Evolutionary conservation across 2,329 filamentous ascomycete species (phyloP).

Genomic region (Coniochaeta pulveracea): DNA sequence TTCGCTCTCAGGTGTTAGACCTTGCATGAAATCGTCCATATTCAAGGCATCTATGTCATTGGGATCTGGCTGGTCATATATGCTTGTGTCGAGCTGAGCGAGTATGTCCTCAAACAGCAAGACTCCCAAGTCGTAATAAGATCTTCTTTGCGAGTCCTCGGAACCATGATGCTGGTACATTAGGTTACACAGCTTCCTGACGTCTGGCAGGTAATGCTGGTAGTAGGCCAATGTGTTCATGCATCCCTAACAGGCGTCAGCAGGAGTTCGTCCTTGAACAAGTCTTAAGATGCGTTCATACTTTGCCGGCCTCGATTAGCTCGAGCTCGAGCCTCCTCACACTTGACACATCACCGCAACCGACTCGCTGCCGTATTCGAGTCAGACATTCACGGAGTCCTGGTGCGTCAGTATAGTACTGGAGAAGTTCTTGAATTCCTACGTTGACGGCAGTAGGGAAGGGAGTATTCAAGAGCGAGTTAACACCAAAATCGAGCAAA

Average conservation of each 20-base stretch:
- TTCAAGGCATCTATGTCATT: too few relatives aligned
- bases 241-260: conserved; percentile 20
- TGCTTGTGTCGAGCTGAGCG: too few relatives aligned
- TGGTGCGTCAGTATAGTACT: conserved; percentile 19
- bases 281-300: conserved; percentile 14
- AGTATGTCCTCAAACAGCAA: conserved; percentile 29
- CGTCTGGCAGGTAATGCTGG: conserved; percentile 26
- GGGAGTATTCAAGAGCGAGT: conserved; percentile 15
- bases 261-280: too few relatives aligned
- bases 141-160: conserved; percentile 20
- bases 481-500: conserved; percentile 18
- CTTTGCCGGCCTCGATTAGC: conserved; percentile 38
- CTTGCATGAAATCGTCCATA: too few relatives aligned
- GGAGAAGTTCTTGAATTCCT: conserved; percentile 24
- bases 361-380: conserved; percentile 22
- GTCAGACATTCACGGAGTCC: conserved; percentile 21
- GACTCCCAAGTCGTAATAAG: conserved; percentile 30
- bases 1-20: too few relatives aligned
- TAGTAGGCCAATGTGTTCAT: conserved; percentile 25
- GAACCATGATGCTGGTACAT: conserved; percentile 26
- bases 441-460: conserved; percentile 23
- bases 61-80: too few relatives aligned
- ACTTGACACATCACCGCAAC: conserved; percentile 24
- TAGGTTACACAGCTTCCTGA: conserved; percentile 28
- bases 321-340: conserved; percentile 39